Percentiles rank a stretch among this genome's conserved stretches.
phyloP scores from a whole-genome alignment of 1,284 basidiomycete species.

The Apiotrichum laibachii region DNA sequence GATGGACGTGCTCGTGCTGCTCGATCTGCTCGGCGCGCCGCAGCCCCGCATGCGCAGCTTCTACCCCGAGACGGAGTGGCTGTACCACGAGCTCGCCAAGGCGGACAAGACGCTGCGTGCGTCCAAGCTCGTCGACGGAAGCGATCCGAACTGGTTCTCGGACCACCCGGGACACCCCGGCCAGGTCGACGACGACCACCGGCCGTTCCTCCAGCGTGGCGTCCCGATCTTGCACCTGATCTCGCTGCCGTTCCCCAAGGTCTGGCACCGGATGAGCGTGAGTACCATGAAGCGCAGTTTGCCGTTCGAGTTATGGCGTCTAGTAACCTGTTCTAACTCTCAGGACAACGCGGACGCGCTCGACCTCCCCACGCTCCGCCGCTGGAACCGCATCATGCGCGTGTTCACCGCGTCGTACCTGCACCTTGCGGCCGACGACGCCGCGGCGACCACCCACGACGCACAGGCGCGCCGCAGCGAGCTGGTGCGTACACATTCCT shows the following conservation, averaged over 20 bases:
- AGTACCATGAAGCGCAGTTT: constrained; percentile 27
- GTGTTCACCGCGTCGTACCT: constrained; percentile 90
- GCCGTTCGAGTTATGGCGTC: not conserved
- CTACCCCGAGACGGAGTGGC: constrained; percentile 85
- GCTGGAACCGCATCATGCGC: constrained; percentile 85
- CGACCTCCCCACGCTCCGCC: constrained; percentile 77
- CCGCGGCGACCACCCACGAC: too few relatives aligned
- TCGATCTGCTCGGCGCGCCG: constrained; percentile 79
- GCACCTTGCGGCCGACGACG: constrained; percentile 55
- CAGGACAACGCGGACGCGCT: constrained; percentile 87
- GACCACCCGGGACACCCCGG: constrained; percentile 53
- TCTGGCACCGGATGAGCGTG: constrained; percentile 83
- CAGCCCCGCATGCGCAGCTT: constrained; percentile 71
- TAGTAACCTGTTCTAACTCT: not conserved
- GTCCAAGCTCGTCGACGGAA: constrained; percentile 33
- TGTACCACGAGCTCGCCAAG: constrained; percentile 70
- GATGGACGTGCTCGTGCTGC: constrained; percentile 83
- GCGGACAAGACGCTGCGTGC: constrained; percentile 63
- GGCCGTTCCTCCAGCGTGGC: constrained; percentile 80
- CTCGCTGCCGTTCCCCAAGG: constrained; percentile 78
- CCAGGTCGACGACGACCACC: constrained; percentile 84
- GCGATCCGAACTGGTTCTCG: constrained; percentile 42
- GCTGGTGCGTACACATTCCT: too few relatives aligned
- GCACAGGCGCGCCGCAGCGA: too few relatives aligned
- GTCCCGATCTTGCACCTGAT: constrained; percentile 91